Base-by-base conservation (phyloP, 352 stramenopile species). In the Plasmopara viticola region DNA sequence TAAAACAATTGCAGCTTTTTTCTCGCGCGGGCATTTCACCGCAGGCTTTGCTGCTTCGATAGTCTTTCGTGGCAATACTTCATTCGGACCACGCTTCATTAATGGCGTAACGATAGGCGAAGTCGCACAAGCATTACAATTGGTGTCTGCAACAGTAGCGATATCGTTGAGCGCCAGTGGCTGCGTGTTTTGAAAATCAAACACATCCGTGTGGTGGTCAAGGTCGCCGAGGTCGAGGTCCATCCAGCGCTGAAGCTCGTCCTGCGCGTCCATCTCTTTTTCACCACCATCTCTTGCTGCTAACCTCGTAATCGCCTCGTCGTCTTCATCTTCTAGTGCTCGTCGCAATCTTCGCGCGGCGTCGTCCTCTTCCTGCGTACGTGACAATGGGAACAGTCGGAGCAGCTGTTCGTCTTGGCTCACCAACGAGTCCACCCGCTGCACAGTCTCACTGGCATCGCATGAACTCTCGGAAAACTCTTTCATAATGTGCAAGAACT, bases 401-500 rank as follows among this genome's bases (percentile, higher is more conserved):
- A 83, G 64, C 47, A 85, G 58, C 40, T 81, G 62, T 51, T 74
- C 65, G 47, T 84, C 74, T 56, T 84, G 70, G 51, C 68, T 71
- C 56, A 78, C 67, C 12, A 86, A 66, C 56, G 75, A 86, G 56
- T 86, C 72, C 42, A 86, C 74, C 30, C 75, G 75, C 58, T 84
- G 68, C 39, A 81, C 72, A 45, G 71, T 75, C 60, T 86, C 75
- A 49, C 43, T 83, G 44, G 73, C 70, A 51, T 78, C 68, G 63
- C 75, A 86, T 28, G 73, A 84, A 44, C 67, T 78, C 58, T 84
- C 70, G 10, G 68, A 79, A 51, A 84, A 86, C 58, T 86, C 75
- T 46, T 83, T 82, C 75, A 86, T 86, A 53, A 86, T 86, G 61
- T 79, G 70, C 62, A 86, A 58, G 54, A 86, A 86, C 56, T 80